phyloP scores from a whole-genome alignment of 164 flowering plant genomes.

The Kingdonia uniflora region DNA sequence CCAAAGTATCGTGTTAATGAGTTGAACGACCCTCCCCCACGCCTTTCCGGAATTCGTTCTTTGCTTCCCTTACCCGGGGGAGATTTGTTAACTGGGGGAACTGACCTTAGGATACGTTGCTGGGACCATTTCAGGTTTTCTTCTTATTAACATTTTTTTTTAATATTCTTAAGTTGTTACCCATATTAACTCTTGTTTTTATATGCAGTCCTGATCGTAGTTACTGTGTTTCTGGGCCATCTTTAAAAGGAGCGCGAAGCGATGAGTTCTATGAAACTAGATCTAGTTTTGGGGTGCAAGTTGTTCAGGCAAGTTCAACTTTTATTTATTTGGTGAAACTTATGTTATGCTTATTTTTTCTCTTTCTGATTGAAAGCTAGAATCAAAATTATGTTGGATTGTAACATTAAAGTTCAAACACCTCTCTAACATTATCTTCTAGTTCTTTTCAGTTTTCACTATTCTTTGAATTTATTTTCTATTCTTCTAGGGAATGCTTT shows the following conservation, averaged over 20 bases:
- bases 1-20: conserved; percentile 74
- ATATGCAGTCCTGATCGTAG: conserved; percentile 74
- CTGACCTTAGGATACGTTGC: conserved; percentile 36
- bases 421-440: too few species aligned
- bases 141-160: neutral
- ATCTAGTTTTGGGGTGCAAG: conserved; percentile 79
- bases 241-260: conserved; percentile 51
- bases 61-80: conserved; percentile 95
- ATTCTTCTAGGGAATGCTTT: too few species aligned
- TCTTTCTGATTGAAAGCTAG: too few species aligned
- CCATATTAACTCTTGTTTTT: neutral
- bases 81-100: conserved; percentile 65
- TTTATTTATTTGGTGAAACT: neutral
- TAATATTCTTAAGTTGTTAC: neutral
- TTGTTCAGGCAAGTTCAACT: conserved; percentile 67
- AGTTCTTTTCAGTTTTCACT: too few species aligned
- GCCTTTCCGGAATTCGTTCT: conserved; percentile 82
- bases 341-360: too few species aligned
- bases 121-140: conserved; percentile 89
- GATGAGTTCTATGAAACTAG: conserved; percentile 68
- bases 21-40: conserved; percentile 76
- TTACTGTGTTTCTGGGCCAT: conserved; percentile 85
- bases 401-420: too few species aligned
- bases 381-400: too few species aligned
- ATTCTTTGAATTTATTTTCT: too few species aligned